Percentiles rank a stretch among this genome's conserved stretches.
Evolutionary conservation across 2,329 filamentous ascomycete genomes (phyloP).

Genomic region (Verticillium longisporum): DNA sequence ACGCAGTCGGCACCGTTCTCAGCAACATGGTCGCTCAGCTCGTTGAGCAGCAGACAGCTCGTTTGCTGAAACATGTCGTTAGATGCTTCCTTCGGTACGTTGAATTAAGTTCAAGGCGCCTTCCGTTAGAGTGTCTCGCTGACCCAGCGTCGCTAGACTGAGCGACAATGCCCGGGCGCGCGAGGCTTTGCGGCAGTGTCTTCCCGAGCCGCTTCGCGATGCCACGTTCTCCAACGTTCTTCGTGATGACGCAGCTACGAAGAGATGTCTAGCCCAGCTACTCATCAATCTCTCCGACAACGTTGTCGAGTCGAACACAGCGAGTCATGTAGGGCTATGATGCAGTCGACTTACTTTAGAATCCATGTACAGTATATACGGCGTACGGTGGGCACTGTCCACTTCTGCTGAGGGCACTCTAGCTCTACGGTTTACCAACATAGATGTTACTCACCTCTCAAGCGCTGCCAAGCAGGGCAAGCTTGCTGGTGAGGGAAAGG

Average conservation of each 20-base stretch:
- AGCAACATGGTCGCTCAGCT: conserved; percentile 99
- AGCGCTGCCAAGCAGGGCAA: neutral
- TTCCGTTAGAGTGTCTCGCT: neutral
- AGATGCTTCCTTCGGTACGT: conserved; percentile 88
- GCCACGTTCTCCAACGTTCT: conserved; percentile 95
- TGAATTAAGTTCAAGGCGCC: neutral
- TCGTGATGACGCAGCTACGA: conserved; percentile 93
- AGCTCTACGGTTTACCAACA: neutral
- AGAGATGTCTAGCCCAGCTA: conserved; percentile 93
- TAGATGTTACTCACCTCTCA: neutral
- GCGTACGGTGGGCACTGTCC: neutral
- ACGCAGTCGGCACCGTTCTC: conserved; percentile 92
- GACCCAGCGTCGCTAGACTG: conserved; percentile 46
- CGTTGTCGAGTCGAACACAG: conserved; percentile 46
- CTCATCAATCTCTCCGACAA: conserved; percentile 94
- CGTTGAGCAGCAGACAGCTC: conserved; percentile 93
- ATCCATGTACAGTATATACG: neutral
- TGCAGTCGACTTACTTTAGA: neutral
- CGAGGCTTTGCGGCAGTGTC: conserved; percentile 89
- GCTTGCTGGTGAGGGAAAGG: neutral
- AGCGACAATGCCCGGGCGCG: conserved; percentile 95
- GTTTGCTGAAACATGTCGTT: conserved; percentile 94
- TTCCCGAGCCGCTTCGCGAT: conserved; percentile 96
- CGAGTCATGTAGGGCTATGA: conserved; percentile 19
- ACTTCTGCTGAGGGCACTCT: neutral